phyloP scores from a whole-genome alignment of 2,329 filamentous ascomycete species.

The Tolypocladium inflatum region DNA sequence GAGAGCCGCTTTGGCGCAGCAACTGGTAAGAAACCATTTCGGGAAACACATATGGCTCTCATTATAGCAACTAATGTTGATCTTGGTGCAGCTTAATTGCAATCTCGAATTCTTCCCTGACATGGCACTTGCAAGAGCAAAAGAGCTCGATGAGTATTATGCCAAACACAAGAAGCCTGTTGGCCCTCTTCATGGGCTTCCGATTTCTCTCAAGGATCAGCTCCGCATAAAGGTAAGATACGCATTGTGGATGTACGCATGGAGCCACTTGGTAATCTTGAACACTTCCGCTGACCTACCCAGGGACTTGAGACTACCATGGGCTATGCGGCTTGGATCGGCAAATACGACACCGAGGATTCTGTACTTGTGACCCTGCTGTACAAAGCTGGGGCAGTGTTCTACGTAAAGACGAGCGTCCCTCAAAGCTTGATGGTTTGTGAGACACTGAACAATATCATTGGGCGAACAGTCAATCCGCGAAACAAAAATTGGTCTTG shows the following conservation, averaged over 20 bases:
- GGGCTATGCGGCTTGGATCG: constrained; percentile 23
- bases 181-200: constrained; percentile 54
- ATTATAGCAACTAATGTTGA: not conserved
- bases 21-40: constrained; percentile 30
- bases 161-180: constrained; percentile 28
- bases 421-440: constrained; percentile 12
- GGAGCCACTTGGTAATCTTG: not conserved
- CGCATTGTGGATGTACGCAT: too few relatives aligned
- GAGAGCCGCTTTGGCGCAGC: constrained; percentile 40
- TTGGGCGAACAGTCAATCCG: constrained; percentile 24
- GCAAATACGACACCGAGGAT: constrained; percentile 18
- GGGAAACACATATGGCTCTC: not conserved
- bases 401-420: constrained; percentile 14
- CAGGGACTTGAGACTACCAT: constrained; percentile 36
- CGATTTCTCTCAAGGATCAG: constrained; percentile 41
- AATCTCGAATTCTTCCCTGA: constrained; percentile 35
- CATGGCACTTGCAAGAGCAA: constrained; percentile 32
- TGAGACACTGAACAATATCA: constrained; percentile 24
- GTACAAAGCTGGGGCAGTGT: constrained; percentile 16
- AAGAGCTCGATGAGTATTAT: constrained; percentile 36
- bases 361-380: constrained; percentile 18
- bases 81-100: not conserved
- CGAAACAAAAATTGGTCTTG: constrained; percentile 19
- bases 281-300: not conserved
- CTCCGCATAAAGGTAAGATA: constrained; percentile 21